Evolutionary conservation across 1,284 basidiomycete genomes (phyloP).

Genomic region (Xerocomus nothofagi): DNA sequence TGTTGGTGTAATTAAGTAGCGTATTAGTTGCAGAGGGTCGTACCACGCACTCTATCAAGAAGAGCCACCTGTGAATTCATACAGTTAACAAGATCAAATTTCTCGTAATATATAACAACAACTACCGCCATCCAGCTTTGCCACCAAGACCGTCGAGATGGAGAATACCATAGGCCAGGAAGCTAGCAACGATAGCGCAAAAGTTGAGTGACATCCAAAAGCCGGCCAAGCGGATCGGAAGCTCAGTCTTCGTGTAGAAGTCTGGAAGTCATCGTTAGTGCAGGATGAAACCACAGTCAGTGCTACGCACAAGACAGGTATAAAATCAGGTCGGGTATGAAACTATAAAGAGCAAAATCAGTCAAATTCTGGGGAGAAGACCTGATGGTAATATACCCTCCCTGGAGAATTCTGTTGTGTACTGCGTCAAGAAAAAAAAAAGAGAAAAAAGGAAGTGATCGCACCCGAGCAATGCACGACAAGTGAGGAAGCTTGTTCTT

Average conservation of each 20-base stretch:
- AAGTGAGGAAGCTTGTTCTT: slow-evolving; percentile 51
- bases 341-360: slow-evolving; percentile 28
- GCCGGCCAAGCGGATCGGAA: slow-evolving; percentile 62
- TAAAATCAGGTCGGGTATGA: slow-evolving; percentile 63
- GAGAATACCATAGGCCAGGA: slow-evolving; percentile 67
- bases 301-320: slow-evolving; percentile 55
- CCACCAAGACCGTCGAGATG: slow-evolving; percentile 58
- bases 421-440: slow-evolving; percentile 24
- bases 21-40: slow-evolving; percentile 3
- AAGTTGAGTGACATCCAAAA: slow-evolving; percentile 67
- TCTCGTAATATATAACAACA: neutral
- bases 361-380: neutral
- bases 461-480: slow-evolving; percentile 43
- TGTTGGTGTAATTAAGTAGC: slow-evolving; percentile 15
- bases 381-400: slow-evolving; percentile 37
- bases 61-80: slow-evolving; percentile 22
- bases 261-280: slow-evolving; percentile 3
- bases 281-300: neutral
- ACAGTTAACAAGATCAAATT: neutral
- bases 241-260: slow-evolving; percentile 65
- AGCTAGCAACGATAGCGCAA: slow-evolving; percentile 54
- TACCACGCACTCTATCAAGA: slow-evolving; percentile 26
- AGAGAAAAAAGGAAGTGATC: neutral
- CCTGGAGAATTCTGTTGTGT: slow-evolving; percentile 50
- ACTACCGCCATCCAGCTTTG: slow-evolving; percentile 58